Percentiles rank a stretch among this genome's conserved stretches.
phyloP scores from a whole-genome alignment of 2,329 filamentous ascomycete species.

The Aureobasidium lini region DNA sequence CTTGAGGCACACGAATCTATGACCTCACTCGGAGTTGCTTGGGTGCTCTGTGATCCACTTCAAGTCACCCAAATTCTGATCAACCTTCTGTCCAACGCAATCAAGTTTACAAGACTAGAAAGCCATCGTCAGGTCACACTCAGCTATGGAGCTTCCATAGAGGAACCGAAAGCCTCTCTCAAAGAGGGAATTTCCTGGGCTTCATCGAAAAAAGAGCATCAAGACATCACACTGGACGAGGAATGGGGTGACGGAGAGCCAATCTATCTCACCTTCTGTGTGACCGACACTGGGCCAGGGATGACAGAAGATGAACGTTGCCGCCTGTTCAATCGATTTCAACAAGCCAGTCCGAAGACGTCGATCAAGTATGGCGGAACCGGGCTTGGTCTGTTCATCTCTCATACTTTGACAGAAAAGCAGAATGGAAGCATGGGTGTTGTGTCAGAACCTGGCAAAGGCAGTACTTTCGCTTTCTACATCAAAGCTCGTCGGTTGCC shows the following conservation, averaged over 20 bases:
- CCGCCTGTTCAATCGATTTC: conserved; percentile 58
- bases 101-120: conserved; percentile 20
- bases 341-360: conserved; percentile 57
- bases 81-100: conserved; percentile 25
- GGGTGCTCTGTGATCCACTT: conserved; percentile 22
- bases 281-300: conserved; percentile 31
- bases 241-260: conserved; percentile 20
- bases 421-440: conserved; percentile 65
- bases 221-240: conserved; percentile 14
- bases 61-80: conserved; percentile 27
- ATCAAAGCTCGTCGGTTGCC: conserved; percentile 54
- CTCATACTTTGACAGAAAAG: conserved; percentile 57
- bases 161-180: conserved; percentile 24
- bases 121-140: conserved; percentile 17
- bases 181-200: conserved; percentile 23
- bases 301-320: conserved; percentile 27
- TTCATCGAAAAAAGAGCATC: conserved; percentile 22
- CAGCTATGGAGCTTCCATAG: conserved; percentile 24
- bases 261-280: conserved; percentile 29
- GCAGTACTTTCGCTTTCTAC: conserved; percentile 35
- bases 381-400: conserved; percentile 64
- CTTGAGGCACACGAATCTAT: conserved; percentile 29
- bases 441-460: conserved; percentile 48
- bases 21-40: conserved; percentile 25
- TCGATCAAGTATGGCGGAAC: conserved; percentile 63